Evolutionary conservation across 805 yeast species (phyloP), one percentile per base, ranked within the genome.

Genomic region (Scheffersomyces ergatensis): DNA sequence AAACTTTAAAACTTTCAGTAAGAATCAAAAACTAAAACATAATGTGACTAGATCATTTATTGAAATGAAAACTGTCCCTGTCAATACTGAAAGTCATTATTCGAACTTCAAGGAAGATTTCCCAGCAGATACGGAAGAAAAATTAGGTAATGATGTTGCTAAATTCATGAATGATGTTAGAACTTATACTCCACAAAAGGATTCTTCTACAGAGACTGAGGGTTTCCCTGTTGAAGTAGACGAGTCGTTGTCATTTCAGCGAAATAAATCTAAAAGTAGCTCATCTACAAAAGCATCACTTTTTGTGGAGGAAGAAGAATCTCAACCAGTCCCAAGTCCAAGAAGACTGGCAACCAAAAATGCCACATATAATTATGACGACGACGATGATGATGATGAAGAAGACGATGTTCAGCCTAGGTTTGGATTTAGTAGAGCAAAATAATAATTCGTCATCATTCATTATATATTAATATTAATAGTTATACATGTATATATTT

Each of bases 1-100:
- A 38, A 64, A 65, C 39, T 63, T 63, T 49, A 65, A 65, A 43
- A 56, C 40, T 9, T 65, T 65, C 45, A 49, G 43, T 23, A 65
- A 65, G 43, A 47, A 48, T 32, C 40, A 42, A 12, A 47, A 49
- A 4, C 17, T 50, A 8, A 49, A 49, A 34, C 41, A 58, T 2
- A 51, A 44, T 14, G 49, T 54, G 3, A 44, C 57, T 0, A 39
- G 63, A 30, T 38, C 57, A 1, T 58, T 44, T 43, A 49, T 63
- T 5, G 50, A 45, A 6, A 34, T 62, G 36, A 46, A 44, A 14
- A 27, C 37, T 19, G 9, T 32, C 12, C 25, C 26, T 2, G 15
- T 24, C 7, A 36, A 39, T 29, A 38, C 36, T 30, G 43, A 40
- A 15, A 21, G 30, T n/a, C n/a, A n/a, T n/a, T n/a, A n/a, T n/a